Evolutionary conservation across 2,329 filamentous ascomycete species (phyloP), one percentile per base, ranked within the genome.

Genomic region (Moelleriella libera): DNA sequence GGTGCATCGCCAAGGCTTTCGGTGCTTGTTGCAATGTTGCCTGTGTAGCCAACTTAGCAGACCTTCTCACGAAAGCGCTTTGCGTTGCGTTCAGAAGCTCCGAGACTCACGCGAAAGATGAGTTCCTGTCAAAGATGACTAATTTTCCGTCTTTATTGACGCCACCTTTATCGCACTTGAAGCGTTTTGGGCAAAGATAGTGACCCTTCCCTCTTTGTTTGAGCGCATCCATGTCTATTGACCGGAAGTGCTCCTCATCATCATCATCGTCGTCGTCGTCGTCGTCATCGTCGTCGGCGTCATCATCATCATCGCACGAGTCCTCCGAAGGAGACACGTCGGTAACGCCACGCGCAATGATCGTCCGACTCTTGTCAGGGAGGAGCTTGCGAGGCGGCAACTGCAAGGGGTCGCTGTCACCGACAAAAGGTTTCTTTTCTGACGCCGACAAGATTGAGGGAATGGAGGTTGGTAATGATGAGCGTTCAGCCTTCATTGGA

Each of bases 21-120:
- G 58, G 50, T 68, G 66, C 44, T 68, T 68, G 54, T 68, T 67
- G 49, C 64, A 63, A 51, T 68, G 66, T 54, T 68, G 65, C 46
- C 66, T 68, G 52, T 37, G 34, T 37, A 37, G 12, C 34, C 8
- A 37, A 37, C 34, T 37, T 37, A 37, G 34, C 34, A 37, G 34
- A 37, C 12, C 34, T 37, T 37, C 34, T 12, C 12, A 9, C 34
- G 2, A 37, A 3, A 9, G 8, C 12, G 34, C 34, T 4, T 12
- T 4, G 34, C 12, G 34, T 37, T 12, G 8, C 8, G 12, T 37
- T 8, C 8, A 3, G 8, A 12, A 41, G 32, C 9, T 12, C 12
- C 29, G 14, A 40, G 32, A 56, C 55, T 49, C 60, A 67, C 62
- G 59, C 60, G 55, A 66, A 68, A 47, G 64, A 65, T 47, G 66